Conservation (phyloP, 208 protist genomes). For the Wallacemonas sp. region DNA sequence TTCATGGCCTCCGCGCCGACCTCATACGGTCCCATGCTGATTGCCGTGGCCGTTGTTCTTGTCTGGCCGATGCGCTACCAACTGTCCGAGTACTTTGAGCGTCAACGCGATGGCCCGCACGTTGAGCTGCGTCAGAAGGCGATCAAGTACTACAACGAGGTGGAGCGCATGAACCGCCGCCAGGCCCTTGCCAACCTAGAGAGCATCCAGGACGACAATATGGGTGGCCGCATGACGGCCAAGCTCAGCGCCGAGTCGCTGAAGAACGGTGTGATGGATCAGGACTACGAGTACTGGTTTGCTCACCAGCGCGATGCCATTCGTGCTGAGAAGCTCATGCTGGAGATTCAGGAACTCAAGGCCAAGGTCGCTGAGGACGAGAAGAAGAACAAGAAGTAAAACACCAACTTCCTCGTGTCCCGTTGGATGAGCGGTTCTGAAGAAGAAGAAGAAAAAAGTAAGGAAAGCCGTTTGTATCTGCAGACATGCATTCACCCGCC, state of each 20-base stretch:
- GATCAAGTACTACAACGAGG: conserved; percentile 86
- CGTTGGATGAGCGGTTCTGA: not conserved
- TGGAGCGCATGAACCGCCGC: conserved; percentile 87
- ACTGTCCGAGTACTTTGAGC: conserved; percentile 87
- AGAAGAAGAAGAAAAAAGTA: conserved; percentile 5
- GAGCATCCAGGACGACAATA: conserved; percentile 77
- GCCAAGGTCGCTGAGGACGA: conserved; percentile 38
- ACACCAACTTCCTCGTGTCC: not conserved
- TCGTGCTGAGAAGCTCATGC: conserved; percentile 82
- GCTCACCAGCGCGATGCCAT: conserved; percentile 82
- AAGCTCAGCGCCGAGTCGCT: conserved; percentile 50
- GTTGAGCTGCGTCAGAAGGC: conserved; percentile 73
- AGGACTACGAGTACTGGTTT: conserved; percentile 89
- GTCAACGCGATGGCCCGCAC: conserved; percentile 72
- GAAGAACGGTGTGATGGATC: conserved; percentile 60
- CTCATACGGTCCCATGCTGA: conserved; percentile 58
- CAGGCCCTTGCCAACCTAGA: conserved; percentile 78
- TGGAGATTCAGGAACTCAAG: conserved; percentile 83
- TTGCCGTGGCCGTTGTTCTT: conserved; percentile 27
- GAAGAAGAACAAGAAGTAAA: not conserved
- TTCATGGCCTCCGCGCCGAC: conserved; percentile 76
- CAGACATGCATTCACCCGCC: too few relatives aligned
- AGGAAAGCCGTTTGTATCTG: not conserved
- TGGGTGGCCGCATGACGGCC: conserved; percentile 44
- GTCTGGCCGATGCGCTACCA: conserved; percentile 79